Conservation (phyloP, 1,284 basidiomycete genomes). For the Meripilus lineatus region DNA sequence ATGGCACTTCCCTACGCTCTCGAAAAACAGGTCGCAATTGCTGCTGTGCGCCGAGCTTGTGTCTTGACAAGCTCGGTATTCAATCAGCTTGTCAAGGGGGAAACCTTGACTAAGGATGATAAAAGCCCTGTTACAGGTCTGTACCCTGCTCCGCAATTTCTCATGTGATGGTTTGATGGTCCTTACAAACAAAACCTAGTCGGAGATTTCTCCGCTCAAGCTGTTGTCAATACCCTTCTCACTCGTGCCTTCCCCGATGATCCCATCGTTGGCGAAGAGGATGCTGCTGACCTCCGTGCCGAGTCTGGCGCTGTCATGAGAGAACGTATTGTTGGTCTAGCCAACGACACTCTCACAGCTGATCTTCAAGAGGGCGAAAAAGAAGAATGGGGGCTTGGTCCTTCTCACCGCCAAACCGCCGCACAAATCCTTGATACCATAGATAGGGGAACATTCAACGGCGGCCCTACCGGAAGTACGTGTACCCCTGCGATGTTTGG, state of each 20-base stretch:
- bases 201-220: constrained; percentile 88
- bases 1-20: constrained; percentile 38
- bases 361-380: constrained; percentile 48
- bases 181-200: constrained; percentile 46
- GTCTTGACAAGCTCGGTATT: constrained; percentile 84
- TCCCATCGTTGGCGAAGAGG: constrained; percentile 94
- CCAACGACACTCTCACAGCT: constrained; percentile 74
- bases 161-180: too few species aligned
- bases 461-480: constrained; percentile 76
- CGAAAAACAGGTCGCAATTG: constrained; percentile 74
- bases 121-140: constrained; percentile 93
- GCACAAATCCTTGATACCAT: constrained; percentile 78
- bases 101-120: constrained; percentile 89
- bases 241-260: constrained; percentile 77
- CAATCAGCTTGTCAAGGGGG: constrained; percentile 80
- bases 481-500: constrained; percentile 17
- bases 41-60: constrained; percentile 90
- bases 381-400: constrained; percentile 63
- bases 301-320: constrained; percentile 50
- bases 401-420: constrained; percentile 41
- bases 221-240: constrained; percentile 81
- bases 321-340: constrained; percentile 75
- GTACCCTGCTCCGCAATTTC: background rate
- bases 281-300: constrained; percentile 73
- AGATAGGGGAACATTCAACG: constrained; percentile 80